phyloP scores from a whole-genome alignment of 768 basidiomycete genomes.

The Mycena polygramma region DNA sequence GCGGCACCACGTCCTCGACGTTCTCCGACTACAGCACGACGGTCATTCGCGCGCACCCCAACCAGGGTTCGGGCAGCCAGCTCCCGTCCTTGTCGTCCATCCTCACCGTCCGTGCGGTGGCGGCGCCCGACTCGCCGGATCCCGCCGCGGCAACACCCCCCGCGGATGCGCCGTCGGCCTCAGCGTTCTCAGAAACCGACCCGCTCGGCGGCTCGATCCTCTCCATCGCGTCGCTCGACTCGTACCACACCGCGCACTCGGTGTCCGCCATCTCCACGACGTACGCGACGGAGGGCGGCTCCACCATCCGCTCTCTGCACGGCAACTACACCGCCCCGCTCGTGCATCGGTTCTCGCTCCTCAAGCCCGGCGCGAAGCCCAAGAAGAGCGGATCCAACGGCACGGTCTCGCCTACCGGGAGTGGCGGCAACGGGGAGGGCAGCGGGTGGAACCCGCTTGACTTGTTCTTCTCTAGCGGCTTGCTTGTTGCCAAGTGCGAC shows the following conservation, averaged over 20 bases:
- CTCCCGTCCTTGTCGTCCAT: slow-evolving; percentile 77
- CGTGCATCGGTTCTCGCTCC: slow-evolving; percentile 88
- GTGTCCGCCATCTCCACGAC: slow-evolving; percentile 66
- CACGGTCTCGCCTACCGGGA: slow-evolving; percentile 48
- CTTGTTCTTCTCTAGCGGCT: slow-evolving; percentile 79
- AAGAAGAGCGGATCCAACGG: slow-evolving; percentile 53
- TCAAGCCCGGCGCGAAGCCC: slow-evolving; percentile 83
- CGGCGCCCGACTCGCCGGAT: slow-evolving; percentile 60
- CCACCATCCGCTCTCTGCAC: slow-evolving; percentile 67
- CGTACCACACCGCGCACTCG: slow-evolving; percentile 74
- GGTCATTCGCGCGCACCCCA: slow-evolving; percentile 67
- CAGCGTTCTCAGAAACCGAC: slow-evolving; percentile 48
- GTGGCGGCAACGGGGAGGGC: slow-evolving; percentile 45
- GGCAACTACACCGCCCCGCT: slow-evolving; percentile 60
- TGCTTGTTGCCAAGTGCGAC: slow-evolving; percentile 84
- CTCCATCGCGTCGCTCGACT: slow-evolving; percentile 70
- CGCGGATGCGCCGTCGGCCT: slow-evolving; percentile 42
- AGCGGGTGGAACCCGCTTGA: slow-evolving; percentile 84
- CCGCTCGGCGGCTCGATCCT: slow-evolving; percentile 61
- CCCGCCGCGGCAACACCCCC: slow-evolving; percentile 50
- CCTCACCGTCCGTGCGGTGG: slow-evolving; percentile 74
- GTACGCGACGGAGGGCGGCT: slow-evolving; percentile 83
- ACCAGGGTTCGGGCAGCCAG: slow-evolving; percentile 52
- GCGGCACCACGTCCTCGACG: slow-evolving; percentile 38
- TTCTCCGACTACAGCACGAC: slow-evolving; percentile 78